phyloP scores from a whole-genome alignment of 83 land plant species.

The Picea engelmannii region DNA sequence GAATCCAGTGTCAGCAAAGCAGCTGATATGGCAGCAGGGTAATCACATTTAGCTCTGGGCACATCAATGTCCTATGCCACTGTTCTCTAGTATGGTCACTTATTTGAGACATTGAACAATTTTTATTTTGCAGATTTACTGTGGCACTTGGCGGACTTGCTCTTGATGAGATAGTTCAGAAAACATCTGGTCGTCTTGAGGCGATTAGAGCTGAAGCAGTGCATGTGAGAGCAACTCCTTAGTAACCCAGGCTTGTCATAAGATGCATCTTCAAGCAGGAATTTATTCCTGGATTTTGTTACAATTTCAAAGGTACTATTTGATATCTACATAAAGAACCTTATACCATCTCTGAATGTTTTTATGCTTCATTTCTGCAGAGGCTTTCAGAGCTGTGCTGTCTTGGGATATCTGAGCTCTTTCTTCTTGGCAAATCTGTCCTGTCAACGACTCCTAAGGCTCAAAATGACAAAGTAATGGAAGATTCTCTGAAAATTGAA shows the following conservation, averaged over 20 bases:
- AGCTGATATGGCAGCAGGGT: constrained; percentile 99
- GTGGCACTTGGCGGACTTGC: constrained; percentile 78
- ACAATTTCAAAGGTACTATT: background rate
- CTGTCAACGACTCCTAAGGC: constrained; percentile 48
- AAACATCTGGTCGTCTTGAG: constrained; percentile 83
- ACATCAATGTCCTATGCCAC: constrained; percentile 18
- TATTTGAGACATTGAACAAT: constrained; percentile 3
- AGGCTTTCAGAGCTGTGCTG: constrained; percentile 95
- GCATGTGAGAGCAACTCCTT: constrained; percentile 63
- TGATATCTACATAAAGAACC: background rate
- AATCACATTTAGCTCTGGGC: constrained; percentile 11
- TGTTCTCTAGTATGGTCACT: constrained; percentile 4
- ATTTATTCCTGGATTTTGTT: constrained; percentile 5
- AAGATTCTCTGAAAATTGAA: constrained; percentile 43
- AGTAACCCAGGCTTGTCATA: background rate
- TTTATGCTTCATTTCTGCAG: constrained; percentile 47
- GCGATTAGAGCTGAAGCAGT: constrained; percentile 91
- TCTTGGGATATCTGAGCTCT: constrained; percentile 80
- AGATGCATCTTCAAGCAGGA: background rate
- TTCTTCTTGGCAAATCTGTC: constrained; percentile 84
- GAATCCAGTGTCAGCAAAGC: constrained; percentile 94
- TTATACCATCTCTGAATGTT: background rate
- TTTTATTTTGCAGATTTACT: constrained; percentile 70
- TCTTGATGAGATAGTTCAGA: constrained; percentile 75
- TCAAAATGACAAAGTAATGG: constrained; percentile 41